A percentile compares a stretch with the other conserved stretches of the same genome.
Evolutionary conservation across 1,284 basidiomycete genomes (phyloP).

Genomic region (Irpex sp.): DNA sequence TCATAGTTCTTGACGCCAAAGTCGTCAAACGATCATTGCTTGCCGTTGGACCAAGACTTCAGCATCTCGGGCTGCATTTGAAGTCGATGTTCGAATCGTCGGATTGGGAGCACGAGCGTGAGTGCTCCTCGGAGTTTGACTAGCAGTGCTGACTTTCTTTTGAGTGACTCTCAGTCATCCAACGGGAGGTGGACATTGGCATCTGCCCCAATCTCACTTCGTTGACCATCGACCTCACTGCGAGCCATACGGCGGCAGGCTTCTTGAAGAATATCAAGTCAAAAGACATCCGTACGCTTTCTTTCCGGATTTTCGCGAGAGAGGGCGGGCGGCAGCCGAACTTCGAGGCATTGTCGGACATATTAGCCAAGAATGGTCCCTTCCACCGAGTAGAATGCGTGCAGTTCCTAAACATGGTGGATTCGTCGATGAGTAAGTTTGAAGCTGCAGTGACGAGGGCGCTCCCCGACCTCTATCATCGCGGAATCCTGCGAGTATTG

Average conservation of each 20-base stretch:
- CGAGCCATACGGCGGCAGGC: not conserved
- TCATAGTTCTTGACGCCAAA: slow-evolving; percentile 6
- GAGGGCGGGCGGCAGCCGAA: not conserved
- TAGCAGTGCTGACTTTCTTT: not conserved
- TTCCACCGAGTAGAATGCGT: not conserved
- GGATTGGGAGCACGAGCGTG: slow-evolving; percentile 6
- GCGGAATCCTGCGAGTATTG: not conserved
- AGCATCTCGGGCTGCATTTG: slow-evolving; percentile 6
- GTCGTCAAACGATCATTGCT: not conserved
- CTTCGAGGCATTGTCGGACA: not conserved
- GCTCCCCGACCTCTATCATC: not conserved
- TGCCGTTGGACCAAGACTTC: not conserved
- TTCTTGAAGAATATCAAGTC: not conserved
- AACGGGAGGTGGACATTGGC: not conserved
- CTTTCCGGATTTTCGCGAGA: not conserved
- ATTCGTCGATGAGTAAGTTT: not conserved
- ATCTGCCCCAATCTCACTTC: not conserved
- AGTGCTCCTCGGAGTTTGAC: not conserved
- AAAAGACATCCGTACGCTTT: not conserved
- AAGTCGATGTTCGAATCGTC: slow-evolving; percentile 4
- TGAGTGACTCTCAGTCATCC: not conserved
- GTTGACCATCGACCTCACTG: not conserved
- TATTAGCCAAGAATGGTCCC: not conserved
- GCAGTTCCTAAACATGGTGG: not conserved
- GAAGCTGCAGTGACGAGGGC: not conserved